Conservation (phyloP, 805 yeast species). For the Lipomyces oligophaga region DNA sequence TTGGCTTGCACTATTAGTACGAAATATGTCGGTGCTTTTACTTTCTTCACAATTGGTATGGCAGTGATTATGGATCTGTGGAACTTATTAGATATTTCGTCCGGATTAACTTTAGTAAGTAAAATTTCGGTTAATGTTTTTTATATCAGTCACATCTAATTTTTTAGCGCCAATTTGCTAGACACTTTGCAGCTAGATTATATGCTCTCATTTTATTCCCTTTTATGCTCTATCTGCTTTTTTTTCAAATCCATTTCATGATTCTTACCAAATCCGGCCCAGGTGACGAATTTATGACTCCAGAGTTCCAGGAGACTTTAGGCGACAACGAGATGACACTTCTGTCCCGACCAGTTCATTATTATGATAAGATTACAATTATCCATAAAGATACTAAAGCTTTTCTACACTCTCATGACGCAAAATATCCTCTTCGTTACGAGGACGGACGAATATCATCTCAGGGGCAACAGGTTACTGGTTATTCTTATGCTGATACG, state of each 20-base stretch:
- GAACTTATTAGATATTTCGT: slow-evolving; percentile 70
- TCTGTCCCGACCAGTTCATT: slow-evolving; percentile 68
- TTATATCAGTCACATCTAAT: background rate
- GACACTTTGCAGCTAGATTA: slow-evolving; percentile 74
- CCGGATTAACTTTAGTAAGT: slow-evolving; percentile 50
- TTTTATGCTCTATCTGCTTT: slow-evolving; percentile 70
- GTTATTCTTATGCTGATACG: slow-evolving; percentile 46
- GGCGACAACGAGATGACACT: slow-evolving; percentile 75
- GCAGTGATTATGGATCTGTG: slow-evolving; percentile 86
- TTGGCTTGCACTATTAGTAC: slow-evolving; percentile 91
- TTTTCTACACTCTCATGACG: slow-evolving; percentile 75
- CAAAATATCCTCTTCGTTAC: slow-evolving; percentile 80
- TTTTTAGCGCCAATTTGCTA: slow-evolving; percentile 46
- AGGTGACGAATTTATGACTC: slow-evolving; percentile 93
- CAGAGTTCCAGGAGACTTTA: slow-evolving; percentile 89
- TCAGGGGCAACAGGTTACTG: slow-evolving; percentile 91
- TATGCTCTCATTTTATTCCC: slow-evolving; percentile 74
- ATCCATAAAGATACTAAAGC: slow-evolving; percentile 77
- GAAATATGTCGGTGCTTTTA: slow-evolving; percentile 92
- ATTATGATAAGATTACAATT: slow-evolving; percentile 69
- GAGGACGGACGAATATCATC: slow-evolving; percentile 96
- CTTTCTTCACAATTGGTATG: slow-evolving; percentile 79
- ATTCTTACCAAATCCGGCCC: slow-evolving; percentile 85
- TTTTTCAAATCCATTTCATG: slow-evolving; percentile 90
- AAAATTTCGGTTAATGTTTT: background rate